Base-by-base conservation (phyloP, 495 filamentous ascomycete species). In the Chlorociboria aeruginascens region DNA sequence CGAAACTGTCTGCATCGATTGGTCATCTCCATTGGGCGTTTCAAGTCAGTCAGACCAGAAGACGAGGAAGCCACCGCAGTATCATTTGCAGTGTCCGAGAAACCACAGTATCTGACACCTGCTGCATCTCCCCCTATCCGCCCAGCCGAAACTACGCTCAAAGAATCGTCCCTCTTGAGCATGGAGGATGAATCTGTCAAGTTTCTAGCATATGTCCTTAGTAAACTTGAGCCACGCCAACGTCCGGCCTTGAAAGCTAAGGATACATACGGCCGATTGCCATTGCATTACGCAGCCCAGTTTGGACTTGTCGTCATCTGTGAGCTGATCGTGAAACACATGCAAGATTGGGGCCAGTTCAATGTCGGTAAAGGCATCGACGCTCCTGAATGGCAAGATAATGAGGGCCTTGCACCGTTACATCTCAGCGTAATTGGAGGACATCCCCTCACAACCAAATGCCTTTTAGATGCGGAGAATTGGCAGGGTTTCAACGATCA, bases 281-380 rank as follows among this genome's bases (percentile, higher is more conserved):
- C 92, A 25, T 69, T 98, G 28, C 92, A 98, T 60, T 98, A 98
- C 63, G 90, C 87, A 3, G 92, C 92, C 0, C 87, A 96, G 65
- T 94, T 92, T 61, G 92, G 92, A 3, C 86, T 95, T 56, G 84
- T 86, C 20, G 76, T 82, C 40, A 80, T 96, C 8, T 95, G 88
- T 59, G 74, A 92, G 61, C 66, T 88, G n/a, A 70, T 98, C 46
- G 86, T 95, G 61, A 79, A 81, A 40, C 81, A 83, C 53, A 86
- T 98, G 77, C 83, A 86, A 56, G 76, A 78, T 16, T 98, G 90
- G 90, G 77, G 75, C 13, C 80, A 89, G 54, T 95, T 95, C 57
- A 78, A 92, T 57, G 77, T 89, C 28, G 77, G 77, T 25, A 71
- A 85, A 40, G 89, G 89, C 1, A 90, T 98, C 39, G 89, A 96